Percentiles rank a stretch among this genome's conserved stretches.
Evolutionary conservation across 2,329 filamentous ascomycete species (phyloP).

Genomic region (Fusarium sp.): DNA sequence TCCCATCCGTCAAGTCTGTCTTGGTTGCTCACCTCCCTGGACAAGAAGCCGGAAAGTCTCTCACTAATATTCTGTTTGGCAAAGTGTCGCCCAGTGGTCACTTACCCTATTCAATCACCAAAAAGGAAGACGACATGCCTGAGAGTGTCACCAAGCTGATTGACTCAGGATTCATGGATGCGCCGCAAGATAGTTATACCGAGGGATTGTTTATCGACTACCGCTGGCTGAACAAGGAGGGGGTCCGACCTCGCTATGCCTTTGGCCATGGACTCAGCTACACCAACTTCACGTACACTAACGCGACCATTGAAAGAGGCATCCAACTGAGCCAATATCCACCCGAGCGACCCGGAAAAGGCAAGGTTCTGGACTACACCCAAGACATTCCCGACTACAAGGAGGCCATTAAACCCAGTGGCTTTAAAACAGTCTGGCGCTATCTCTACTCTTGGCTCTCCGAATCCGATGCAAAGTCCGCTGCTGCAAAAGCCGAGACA

Average conservation of each 20-base stretch:
- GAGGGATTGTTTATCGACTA: slow-evolving; percentile 93
- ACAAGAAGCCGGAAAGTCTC: slow-evolving; percentile 85
- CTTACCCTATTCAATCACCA: slow-evolving; percentile 88
- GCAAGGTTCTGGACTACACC: slow-evolving; percentile 61
- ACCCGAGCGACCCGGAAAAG: slow-evolving; percentile 50
- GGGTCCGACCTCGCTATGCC: slow-evolving; percentile 81
- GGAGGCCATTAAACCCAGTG: slow-evolving; percentile 69
- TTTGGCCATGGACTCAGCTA: slow-evolving; percentile 91
- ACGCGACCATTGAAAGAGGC: slow-evolving; percentile 61
- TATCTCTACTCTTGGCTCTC: slow-evolving; percentile 78
- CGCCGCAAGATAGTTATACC: slow-evolving; percentile 85
- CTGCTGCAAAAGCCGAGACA: slow-evolving; percentile 52
- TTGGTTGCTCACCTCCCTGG: slow-evolving; percentile 88
- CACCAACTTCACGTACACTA: slow-evolving; percentile 74
- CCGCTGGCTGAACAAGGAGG: slow-evolving; percentile 83
- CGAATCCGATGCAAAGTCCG: slow-evolving; percentile 54
- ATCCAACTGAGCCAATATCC: slow-evolving; percentile 58
- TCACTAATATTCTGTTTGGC: slow-evolving; percentile 84
- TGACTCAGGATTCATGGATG: slow-evolving; percentile 66
- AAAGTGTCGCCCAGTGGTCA: slow-evolving; percentile 81
- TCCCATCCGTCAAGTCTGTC: slow-evolving; percentile 81
- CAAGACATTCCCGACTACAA: slow-evolving; percentile 64
- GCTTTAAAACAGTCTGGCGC: slow-evolving; percentile 70
- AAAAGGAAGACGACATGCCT: slow-evolving; percentile 77
- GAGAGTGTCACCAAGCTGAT: slow-evolving; percentile 58